phyloP scores from a whole-genome alignment of 2,329 filamentous ascomycete genomes.

The Westerdykella aurantiaca region DNA sequence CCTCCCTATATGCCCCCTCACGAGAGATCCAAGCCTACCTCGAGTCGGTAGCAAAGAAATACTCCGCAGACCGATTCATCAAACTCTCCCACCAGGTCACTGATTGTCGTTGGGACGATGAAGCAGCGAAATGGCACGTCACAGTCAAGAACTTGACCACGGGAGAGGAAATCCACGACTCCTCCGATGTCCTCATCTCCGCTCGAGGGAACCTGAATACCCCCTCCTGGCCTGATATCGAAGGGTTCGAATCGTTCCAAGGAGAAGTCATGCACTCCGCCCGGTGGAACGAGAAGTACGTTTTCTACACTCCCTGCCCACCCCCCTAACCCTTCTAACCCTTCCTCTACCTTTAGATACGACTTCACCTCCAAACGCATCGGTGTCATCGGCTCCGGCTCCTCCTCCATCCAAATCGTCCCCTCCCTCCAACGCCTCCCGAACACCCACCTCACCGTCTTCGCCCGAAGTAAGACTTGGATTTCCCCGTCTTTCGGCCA shows the following conservation, averaged over 20 bases:
- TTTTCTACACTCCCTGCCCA: neutral
- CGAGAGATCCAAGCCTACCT: conserved; percentile 37
- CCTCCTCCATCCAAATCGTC: conserved; percentile 40
- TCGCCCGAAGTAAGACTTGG: conserved; percentile 33
- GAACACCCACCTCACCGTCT: conserved; percentile 26
- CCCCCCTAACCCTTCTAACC: neutral
- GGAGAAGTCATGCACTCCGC: conserved; percentile 35
- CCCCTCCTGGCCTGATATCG: conserved; percentile 30
- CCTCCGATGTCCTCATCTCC: conserved; percentile 26
- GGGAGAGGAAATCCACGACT: conserved; percentile 21
- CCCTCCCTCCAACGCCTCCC: conserved; percentile 34
- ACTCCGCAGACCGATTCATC: conserved; percentile 35
- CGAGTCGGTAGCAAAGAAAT: conserved; percentile 30
- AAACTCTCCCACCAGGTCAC: conserved; percentile 33
- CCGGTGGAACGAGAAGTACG: conserved; percentile 31
- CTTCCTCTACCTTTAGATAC: conserved; percentile 13
- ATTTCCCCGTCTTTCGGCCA: conserved; percentile 31
- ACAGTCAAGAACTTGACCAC: conserved; percentile 29
- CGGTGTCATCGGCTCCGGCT: conserved; percentile 32
- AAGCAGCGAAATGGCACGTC: conserved; percentile 33
- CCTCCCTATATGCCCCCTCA: conserved; percentile 37
- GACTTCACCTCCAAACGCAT: conserved; percentile 31
- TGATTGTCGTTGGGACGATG: conserved; percentile 30
- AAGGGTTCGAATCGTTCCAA: conserved; percentile 26
- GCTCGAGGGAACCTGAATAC: conserved; percentile 31